Conservation (phyloP, 768 basidiomycete species). For the Serendipita vermifera region DNA sequence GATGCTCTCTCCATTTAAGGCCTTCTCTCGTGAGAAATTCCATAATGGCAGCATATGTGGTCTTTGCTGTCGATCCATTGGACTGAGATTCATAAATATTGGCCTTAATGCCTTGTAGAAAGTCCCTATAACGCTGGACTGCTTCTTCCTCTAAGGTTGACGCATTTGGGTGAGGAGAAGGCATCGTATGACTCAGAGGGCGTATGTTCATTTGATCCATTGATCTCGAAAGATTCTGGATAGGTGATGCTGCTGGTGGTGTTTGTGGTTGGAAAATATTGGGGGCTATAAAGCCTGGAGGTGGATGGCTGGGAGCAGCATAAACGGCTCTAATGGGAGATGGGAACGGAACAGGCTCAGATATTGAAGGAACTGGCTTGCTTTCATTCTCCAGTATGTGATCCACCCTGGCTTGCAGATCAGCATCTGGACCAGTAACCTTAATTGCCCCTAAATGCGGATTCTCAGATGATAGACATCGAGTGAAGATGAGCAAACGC, state of each 20-base stretch:
- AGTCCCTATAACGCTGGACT: not conserved
- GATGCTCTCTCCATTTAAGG: not conserved
- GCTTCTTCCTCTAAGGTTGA: not conserved
- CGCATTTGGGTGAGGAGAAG: too few relatives aligned
- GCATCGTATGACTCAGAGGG: too few relatives aligned
- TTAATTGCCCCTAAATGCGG: not conserved
- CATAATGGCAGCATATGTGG: not conserved
- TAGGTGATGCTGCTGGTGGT: too few relatives aligned
- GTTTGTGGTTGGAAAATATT: too few relatives aligned
- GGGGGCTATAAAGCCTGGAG: too few relatives aligned
- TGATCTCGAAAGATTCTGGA: too few relatives aligned
- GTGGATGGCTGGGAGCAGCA: too few relatives aligned
- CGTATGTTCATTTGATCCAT: too few relatives aligned
- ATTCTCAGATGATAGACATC: not conserved
- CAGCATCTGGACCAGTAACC: not conserved
- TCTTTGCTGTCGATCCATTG: not conserved
- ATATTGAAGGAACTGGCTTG: not conserved
- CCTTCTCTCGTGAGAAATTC: not conserved
- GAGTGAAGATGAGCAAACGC: not conserved
- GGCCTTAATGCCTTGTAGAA: not conserved
- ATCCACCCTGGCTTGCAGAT: not conserved
- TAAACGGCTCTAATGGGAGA: not conserved
- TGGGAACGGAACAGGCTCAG: not conserved
- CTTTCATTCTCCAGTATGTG: constrained; percentile 4
- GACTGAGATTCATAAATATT: not conserved